Percentiles rank a stretch among this genome's conserved stretches.
Evolutionary conservation across 2,329 filamentous ascomycete genomes (phyloP).

Genomic region (Colletotrichum melonis): DNA sequence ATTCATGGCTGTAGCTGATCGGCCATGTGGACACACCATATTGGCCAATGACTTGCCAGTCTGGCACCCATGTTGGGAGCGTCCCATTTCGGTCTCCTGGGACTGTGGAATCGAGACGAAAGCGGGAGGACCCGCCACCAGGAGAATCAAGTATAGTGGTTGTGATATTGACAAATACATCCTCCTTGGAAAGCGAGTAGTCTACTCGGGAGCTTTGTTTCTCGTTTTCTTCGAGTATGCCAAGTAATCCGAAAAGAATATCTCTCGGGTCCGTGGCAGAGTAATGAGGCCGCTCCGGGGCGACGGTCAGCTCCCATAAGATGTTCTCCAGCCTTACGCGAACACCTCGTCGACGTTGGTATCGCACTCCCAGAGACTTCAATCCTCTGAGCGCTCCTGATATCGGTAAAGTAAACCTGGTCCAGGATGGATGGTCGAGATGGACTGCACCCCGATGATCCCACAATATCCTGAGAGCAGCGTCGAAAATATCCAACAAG

Average conservation of each 20-base stretch:
- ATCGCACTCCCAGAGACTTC: background rate
- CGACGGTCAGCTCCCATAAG: background rate
- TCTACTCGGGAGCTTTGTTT: background rate
- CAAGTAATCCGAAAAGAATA: constrained; percentile 36
- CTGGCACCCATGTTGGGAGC: constrained; percentile 37
- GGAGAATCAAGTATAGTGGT: constrained; percentile 9
- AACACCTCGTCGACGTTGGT: accelerated
- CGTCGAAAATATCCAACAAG: constrained; percentile 28
- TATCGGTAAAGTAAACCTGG: too few relatives aligned
- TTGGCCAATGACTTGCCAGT: constrained; percentile 27
- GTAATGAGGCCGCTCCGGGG: constrained; percentile 29
- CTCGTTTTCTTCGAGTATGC: constrained; percentile 31
- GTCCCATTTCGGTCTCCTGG: background rate
- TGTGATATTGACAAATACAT: constrained; percentile 30
- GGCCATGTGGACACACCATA: background rate
- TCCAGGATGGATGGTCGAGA: too few relatives aligned
- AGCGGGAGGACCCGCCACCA: background rate
- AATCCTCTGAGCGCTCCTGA: too few relatives aligned
- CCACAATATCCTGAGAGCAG: background rate
- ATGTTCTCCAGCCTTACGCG: background rate
- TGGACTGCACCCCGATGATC: too few relatives aligned
- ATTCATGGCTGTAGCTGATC: background rate
- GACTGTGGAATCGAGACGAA: constrained; percentile 30
- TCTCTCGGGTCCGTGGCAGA: constrained; percentile 39
- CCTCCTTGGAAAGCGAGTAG: constrained; percentile 16